phyloP scores from a whole-genome alignment of 1,139 yeast genomes.

The Geotrichum klebahnii region DNA sequence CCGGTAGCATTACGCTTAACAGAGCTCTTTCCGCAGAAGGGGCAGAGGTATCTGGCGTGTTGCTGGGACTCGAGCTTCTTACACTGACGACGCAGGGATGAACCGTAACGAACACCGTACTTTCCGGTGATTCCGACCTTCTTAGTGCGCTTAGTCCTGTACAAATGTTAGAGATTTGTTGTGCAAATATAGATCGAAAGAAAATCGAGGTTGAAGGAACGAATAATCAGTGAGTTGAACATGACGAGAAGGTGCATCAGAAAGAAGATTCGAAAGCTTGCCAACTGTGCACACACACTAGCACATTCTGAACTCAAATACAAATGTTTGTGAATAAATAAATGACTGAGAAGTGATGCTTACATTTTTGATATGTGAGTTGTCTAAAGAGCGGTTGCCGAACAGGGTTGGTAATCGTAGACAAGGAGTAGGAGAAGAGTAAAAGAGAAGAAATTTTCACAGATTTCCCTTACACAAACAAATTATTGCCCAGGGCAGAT shows the following conservation, averaged over 20 bases:
- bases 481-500: no score
- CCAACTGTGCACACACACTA: no score
- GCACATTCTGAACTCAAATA: no score
- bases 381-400: conserved; percentile 19
- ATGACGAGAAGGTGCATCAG: no score
- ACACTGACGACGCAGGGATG: conserved; percentile 99
- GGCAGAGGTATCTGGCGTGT: conserved; percentile 97
- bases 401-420: conserved; percentile 17
- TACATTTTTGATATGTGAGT: conserved; percentile 17
- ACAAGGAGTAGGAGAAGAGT: conserved; percentile 11
- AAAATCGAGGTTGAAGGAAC: no score
- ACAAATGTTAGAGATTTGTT: no score
- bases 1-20: conserved; percentile 98
- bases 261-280: no score
- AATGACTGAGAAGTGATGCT: no score
- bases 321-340: no score
- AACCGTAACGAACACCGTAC: conserved; percentile 99
- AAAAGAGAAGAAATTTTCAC: conserved; percentile 14
- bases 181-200: no score
- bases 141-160: conserved; percentile 98
- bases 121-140: conserved; percentile 99
- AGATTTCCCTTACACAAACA: neutral
- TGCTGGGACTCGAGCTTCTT: conserved; percentile 98
- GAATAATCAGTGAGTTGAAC: no score
- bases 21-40: conserved; percentile 99